A percentile compares a stretch with the other conserved stretches of the same genome.
Conservation (phyloP, 805 yeast species). For the Kuraishia ogatae region DNA sequence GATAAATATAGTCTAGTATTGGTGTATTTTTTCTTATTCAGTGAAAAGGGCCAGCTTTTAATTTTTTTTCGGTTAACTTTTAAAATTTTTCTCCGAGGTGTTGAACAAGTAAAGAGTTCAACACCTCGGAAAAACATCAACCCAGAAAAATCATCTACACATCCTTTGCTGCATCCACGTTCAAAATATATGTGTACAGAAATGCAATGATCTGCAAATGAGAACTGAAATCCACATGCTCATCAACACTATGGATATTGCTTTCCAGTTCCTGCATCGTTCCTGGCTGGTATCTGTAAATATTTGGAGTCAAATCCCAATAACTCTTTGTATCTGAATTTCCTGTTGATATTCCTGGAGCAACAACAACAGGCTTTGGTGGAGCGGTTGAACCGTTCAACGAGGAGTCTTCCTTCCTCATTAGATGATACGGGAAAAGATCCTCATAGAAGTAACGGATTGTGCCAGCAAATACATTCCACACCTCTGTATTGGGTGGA, state of each 20-base stretch:
- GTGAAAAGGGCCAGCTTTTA: too few species aligned
- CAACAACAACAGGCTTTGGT: conserved; percentile 20
- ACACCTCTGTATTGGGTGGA: conserved; percentile 32
- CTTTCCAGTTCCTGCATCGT: conserved; percentile 22
- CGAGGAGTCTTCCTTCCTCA: neutral
- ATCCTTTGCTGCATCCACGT: conserved; percentile 15
- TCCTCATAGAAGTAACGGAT: conserved; percentile 57
- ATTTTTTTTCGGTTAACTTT: too few species aligned
- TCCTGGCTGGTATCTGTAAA: conserved; percentile 53
- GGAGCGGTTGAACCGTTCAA: neutral
- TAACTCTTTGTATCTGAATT: conserved; percentile 65
- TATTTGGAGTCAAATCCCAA: conserved; percentile 53
- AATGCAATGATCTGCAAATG: conserved; percentile 55
- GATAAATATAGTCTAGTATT: too few species aligned
- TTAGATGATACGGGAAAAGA: conserved; percentile 13
- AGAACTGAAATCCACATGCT: conserved; percentile 41
- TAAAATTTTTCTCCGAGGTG: too few species aligned
- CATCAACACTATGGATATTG: conserved; percentile 56
- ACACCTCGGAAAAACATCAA: too few species aligned
- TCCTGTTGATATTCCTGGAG: conserved; percentile 57
- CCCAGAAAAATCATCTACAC: too few species aligned
- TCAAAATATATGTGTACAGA: conserved; percentile 36
- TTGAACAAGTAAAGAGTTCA: too few species aligned
- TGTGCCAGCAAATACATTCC: conserved; percentile 55
- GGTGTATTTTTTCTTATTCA: too few species aligned